Evolutionary conservation across 768 basidiomycete genomes (phyloP).

Genomic region (Termitomyces sp.): DNA sequence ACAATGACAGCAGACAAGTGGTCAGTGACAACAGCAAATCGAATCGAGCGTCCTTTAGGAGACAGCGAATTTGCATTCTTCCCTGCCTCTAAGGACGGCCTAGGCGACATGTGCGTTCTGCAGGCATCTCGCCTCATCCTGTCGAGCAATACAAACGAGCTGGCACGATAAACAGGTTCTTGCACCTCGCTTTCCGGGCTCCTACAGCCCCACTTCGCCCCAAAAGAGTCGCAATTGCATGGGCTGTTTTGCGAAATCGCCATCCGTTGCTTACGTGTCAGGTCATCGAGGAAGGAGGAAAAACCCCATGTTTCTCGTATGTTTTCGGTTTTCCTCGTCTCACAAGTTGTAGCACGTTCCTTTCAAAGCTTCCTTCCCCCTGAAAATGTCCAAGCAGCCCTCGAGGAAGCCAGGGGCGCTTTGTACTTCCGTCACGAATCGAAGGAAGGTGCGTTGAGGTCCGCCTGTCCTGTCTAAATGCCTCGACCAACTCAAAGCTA

Average conservation of each 20-base stretch:
- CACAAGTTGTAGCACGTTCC: neutral
- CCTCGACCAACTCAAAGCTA: neutral
- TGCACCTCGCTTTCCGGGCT: conserved; percentile 29
- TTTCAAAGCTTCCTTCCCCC: conserved; percentile 42
- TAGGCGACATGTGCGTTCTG: conserved; percentile 35
- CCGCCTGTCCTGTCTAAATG: neutral
- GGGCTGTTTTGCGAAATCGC: conserved; percentile 55
- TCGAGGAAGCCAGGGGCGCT: conserved; percentile 39
- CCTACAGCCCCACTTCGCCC: conserved; percentile 19
- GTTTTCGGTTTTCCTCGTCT: conserved; percentile 20
- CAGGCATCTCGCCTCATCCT: conserved; percentile 2
- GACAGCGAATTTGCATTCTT: conserved; percentile 32
- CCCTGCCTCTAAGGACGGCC: conserved; percentile 28
- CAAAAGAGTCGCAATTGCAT: conserved; percentile 45
- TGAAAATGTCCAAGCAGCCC: conserved; percentile 31
- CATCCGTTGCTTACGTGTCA: conserved; percentile 57
- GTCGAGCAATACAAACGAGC: neutral
- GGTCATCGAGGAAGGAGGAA: conserved; percentile 34
- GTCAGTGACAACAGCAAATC: neutral
- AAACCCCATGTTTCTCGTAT: conserved; percentile 50
- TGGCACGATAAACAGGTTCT: conserved; percentile 23
- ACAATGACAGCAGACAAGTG: neutral
- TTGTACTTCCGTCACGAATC: conserved; percentile 36
- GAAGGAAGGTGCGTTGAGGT: conserved; percentile 40
- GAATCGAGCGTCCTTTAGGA: conserved; percentile 25